These are phyloP conservation scores for Collybia nuda DNA, from an alignment of 768 basidiomycete genomes.

Conservation along the genomic window DNA sequence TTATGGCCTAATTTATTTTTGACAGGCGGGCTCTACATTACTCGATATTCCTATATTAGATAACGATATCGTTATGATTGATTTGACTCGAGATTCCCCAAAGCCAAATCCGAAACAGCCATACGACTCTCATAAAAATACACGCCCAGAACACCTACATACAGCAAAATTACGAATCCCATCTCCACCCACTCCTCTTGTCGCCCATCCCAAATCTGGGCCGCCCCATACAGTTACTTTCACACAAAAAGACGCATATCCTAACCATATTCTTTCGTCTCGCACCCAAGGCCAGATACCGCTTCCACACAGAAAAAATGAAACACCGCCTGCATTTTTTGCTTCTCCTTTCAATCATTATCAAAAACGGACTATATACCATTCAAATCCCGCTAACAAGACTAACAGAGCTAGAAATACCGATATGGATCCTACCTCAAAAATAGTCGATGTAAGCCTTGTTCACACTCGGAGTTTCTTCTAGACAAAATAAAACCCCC, in stretches of 20 bases:
- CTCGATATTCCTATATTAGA: not conserved
- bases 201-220: not conserved
- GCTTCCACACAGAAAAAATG: too few relatives aligned
- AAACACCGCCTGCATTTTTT: too few relatives aligned
- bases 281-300: too few relatives aligned
- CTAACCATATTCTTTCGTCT: too few relatives aligned
- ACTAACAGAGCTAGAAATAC: conserved; percentile 1
- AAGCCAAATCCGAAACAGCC: not conserved
- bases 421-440: conserved; percentile 5
- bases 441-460: conserved; percentile 42
- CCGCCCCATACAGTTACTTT: not conserved
- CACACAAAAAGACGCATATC: too few relatives aligned
- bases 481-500: not conserved
- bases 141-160: not conserved
- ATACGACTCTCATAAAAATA: not conserved
- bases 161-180: not conserved
- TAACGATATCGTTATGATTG: conserved; percentile 34
- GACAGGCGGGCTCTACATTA: conserved; percentile 2
- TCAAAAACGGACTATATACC: too few relatives aligned
- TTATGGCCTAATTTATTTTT: not conserved
- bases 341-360: too few relatives aligned
- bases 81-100: conserved; percentile 38
- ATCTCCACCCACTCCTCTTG: not conserved
- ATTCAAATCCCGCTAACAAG: too few relatives aligned
- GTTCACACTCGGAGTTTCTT: not conserved